Percentiles rank a stretch among this genome's conserved stretches.
Conservation (phyloP, 441 rosid species). For the Pelargonium australe region DNA sequence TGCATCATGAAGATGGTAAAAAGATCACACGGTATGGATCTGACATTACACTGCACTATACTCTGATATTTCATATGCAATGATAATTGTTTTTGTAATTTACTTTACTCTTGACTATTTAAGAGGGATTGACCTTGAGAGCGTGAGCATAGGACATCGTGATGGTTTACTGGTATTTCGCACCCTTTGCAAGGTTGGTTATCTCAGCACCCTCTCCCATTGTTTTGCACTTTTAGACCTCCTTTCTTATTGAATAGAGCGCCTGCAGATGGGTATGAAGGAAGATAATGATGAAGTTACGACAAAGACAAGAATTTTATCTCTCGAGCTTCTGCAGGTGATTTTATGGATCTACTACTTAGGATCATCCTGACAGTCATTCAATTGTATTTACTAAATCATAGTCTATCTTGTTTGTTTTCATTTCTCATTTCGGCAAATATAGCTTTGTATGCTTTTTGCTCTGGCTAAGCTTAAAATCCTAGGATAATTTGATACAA, state of each 20-base stretch:
- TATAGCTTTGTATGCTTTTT: not conserved
- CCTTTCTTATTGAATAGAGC: conserved; percentile 19
- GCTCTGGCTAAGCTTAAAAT: not conserved
- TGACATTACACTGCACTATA: conserved; percentile 20
- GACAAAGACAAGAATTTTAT: conserved; percentile 78
- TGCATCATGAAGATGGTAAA: conserved; percentile 95
- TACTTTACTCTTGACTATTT: conserved; percentile 13
- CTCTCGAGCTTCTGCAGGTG: conserved; percentile 99
- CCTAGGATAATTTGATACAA: not conserved
- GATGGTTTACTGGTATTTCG: conserved; percentile 95
- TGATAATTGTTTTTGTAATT: conserved; percentile 15
- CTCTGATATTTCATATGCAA: conserved; percentile 16
- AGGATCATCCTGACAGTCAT: not conserved
- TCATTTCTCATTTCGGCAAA: not conserved
- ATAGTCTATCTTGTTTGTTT: not conserved
- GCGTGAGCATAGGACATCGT: conserved; percentile 88
- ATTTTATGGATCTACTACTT: conserved; percentile 8
- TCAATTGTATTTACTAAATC: not conserved
- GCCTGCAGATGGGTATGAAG: conserved; percentile 93
- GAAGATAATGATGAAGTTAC: conserved; percentile 97
- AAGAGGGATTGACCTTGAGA: conserved; percentile 93
- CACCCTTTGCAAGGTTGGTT: conserved; percentile 96
- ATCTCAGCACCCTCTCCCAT: conserved; percentile 18
- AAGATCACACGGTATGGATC: conserved; percentile 68
- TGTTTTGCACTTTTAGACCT: conserved; percentile 23